Conservation (phyloP, 2,329 filamentous ascomycete species). For the Scytalidium sp. region DNA sequence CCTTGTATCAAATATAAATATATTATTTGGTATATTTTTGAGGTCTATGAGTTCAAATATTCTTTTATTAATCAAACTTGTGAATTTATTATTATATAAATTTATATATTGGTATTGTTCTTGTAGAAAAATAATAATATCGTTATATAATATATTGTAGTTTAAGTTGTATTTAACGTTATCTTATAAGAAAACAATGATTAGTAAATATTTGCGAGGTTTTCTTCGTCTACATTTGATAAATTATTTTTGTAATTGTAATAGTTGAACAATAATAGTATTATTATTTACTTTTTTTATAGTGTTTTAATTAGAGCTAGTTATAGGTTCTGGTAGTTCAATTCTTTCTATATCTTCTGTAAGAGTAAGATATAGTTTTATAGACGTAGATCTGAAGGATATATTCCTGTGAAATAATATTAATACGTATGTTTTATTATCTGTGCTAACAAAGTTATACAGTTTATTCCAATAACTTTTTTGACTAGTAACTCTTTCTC, state of each 20-base stretch:
- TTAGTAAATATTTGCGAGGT: not conserved
- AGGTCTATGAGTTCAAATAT: not conserved
- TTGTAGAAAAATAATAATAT: not conserved
- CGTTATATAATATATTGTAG: not conserved
- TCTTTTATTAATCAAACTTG: conserved; percentile 1
- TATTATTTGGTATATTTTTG: not conserved
- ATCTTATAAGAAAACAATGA: not conserved
- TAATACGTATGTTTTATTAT: conserved; percentile 6
- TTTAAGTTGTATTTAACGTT: not conserved
- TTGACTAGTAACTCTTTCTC: conserved; percentile 6
- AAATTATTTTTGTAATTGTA: not conserved
- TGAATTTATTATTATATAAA: not conserved
- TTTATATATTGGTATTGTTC: not conserved
- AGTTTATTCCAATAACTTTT: conserved; percentile 3
- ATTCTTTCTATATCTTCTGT: not conserved
- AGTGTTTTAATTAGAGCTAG: too few species aligned
- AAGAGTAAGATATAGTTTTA: conserved; percentile 7
- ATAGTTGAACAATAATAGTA: not conserved
- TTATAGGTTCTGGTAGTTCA: not conserved
- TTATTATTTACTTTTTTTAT: not conserved
- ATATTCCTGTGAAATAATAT: conserved; percentile 1
- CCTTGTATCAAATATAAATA: not conserved
- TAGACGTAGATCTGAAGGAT: conserved; percentile 5
- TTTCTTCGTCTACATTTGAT: not conserved
- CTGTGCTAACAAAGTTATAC: conserved; percentile 6